A percentile compares a stretch with the other conserved stretches of the same genome.
phyloP scores from a whole-genome alignment of 805 yeast genomes.

The Starmerella bacillaris region DNA sequence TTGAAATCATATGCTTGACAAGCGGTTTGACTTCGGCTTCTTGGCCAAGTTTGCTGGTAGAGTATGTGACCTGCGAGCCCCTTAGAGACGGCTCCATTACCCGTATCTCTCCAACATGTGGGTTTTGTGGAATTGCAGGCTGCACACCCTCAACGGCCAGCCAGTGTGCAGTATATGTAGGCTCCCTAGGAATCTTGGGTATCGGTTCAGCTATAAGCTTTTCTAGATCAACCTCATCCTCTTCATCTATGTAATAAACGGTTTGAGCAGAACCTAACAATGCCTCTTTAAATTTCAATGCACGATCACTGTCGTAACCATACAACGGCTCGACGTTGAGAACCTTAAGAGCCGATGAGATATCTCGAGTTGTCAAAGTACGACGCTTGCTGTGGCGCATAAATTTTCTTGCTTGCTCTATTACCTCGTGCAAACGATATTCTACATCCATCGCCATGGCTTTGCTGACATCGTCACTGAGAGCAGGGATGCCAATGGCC shows the following conservation, averaged over 20 bases:
- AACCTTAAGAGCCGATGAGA: constrained; percentile 62
- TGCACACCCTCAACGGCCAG: constrained; percentile 96
- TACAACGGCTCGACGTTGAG: constrained; percentile 71
- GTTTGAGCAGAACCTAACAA: constrained; percentile 83
- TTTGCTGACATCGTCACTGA: constrained; percentile 84
- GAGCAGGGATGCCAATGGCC: constrained; percentile 50
- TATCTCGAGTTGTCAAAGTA: constrained; percentile 61
- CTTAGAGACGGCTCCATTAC: constrained; percentile 58
- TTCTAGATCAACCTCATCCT: constrained; percentile 84
- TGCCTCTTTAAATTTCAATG: constrained; percentile 70
- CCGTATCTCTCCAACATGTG: constrained; percentile 55
- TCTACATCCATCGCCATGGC: constrained; percentile 98
- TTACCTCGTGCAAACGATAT: constrained; percentile 82
- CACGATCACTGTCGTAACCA: constrained; percentile 32
- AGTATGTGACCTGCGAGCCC: constrained; percentile 60
- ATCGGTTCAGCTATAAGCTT: constrained; percentile 80
- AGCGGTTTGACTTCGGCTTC: constrained; percentile 63
- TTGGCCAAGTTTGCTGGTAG: constrained; percentile 31
- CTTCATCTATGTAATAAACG: constrained; percentile 73
- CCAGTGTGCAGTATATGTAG: constrained; percentile 87
- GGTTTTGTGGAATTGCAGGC: constrained; percentile 94
- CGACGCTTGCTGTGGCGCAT: constrained; percentile 87
- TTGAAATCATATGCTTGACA: constrained; percentile 86
- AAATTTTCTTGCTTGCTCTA: constrained; percentile 89
- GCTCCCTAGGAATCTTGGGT: constrained; percentile 85